These are phyloP conservation scores for Antarctomyces pellizariae DNA, from an alignment of 495 filamentous ascomycete genomes.

Conservation along the genomic window DNA sequence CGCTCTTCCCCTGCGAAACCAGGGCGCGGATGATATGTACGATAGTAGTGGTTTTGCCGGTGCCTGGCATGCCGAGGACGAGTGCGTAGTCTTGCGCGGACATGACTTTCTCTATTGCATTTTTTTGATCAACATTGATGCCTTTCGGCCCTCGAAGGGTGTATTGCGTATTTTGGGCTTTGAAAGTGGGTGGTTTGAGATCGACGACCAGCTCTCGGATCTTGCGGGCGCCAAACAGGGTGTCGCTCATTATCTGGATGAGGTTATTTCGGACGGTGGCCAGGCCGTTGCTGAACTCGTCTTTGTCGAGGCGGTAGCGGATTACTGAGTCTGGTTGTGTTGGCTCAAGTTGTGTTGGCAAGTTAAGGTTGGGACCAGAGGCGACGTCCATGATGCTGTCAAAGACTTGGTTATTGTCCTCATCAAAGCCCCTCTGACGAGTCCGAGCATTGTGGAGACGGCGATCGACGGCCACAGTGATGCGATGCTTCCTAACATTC, in stretches of 20 bases:
- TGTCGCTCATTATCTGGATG: slow-evolving; percentile 70
- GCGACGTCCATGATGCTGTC: slow-evolving; percentile 75
- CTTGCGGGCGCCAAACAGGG: slow-evolving; percentile 42
- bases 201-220: slow-evolving; percentile 62
- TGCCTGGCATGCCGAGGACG: slow-evolving; percentile 92
- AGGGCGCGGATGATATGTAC: slow-evolving; percentile 89
- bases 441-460: slow-evolving; percentile 66
- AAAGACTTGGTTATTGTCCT: slow-evolving; percentile 57
- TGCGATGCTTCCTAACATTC: slow-evolving; percentile 41
- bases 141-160: slow-evolving; percentile 26
- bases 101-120: slow-evolving; percentile 83
- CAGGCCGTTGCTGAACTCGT: slow-evolving; percentile 97
- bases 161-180: slow-evolving; percentile 33
- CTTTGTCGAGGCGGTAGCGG: slow-evolving; percentile 77
- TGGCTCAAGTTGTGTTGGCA: slow-evolving; percentile 20
- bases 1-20: slow-evolving; percentile 71
- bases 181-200: slow-evolving; percentile 47
- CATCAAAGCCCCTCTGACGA: slow-evolving; percentile 50
- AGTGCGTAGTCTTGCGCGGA: slow-evolving; percentile 83
- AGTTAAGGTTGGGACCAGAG: no score
- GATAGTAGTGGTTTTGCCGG: slow-evolving; percentile 94
- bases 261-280: slow-evolving; percentile 84
- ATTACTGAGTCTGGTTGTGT: slow-evolving; percentile 38
- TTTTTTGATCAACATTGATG: slow-evolving; percentile 69
- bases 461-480: slow-evolving; percentile 75